Evolutionary conservation across 169 alveolate genomes (phyloP), one percentile per base, ranked within the genome.

Genomic region (Eimeria maxima): DNA sequence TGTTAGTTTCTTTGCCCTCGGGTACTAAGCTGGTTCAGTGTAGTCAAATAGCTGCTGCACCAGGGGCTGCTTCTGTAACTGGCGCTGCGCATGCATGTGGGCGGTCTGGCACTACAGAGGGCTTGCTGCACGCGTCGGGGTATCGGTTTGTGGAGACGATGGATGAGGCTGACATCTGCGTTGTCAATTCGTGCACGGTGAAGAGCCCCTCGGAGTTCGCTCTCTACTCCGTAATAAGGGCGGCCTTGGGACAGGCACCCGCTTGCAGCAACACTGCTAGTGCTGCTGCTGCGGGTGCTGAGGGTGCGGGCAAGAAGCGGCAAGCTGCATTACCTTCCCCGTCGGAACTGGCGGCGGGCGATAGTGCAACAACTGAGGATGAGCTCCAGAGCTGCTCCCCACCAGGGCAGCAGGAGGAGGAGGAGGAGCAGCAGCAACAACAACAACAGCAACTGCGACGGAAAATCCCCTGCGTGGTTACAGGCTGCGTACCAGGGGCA

Each of bases 181-280:
- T 99, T 27, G 97, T 99, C 76, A 99, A 99, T 90, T 98, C 99
- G 38, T 99, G 99, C 96, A 99, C 99, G 0, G 99, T 99, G 74
- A 99, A 99, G 97, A 98, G 98, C 63, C 99, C 99, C n/a, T 98
- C 99, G 53, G 99, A 99, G 97, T 99, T 99, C 53, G 98, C 99
- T 69, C 97, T 99, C 96, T 97, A 83, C 73, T 89, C 97, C 27
- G 87, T 81, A 22, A 98, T 97, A 16, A 57, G 95, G 57, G 96
- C 97, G 65, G 98, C 98, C 6, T 95, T 97, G 95, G 92, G 83
- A 5, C 71, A 80, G 57, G 33, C 38, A 3, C 63, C 60, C 20
- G n/a, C 65, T 0, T 6, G 87, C 87, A 18, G 60, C 87, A 18
- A 13, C 47, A 22, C 78, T 69, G 47, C 47, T 29, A 47, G 47